Conservation (phyloP, 2,329 filamentous ascomycete genomes). For the Colletotrichum trifolii region DNA sequence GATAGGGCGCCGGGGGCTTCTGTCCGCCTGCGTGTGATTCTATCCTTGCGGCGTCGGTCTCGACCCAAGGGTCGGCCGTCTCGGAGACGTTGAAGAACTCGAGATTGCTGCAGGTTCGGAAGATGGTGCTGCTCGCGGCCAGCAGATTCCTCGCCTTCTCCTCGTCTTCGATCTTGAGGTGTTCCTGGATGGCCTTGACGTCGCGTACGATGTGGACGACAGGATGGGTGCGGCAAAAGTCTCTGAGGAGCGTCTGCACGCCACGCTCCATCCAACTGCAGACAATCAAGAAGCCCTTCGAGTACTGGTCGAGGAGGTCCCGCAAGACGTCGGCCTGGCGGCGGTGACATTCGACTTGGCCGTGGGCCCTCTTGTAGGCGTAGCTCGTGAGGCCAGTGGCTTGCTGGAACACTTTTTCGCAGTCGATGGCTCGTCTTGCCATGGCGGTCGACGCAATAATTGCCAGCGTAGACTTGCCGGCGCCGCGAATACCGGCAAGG, state of each 20-base stretch:
- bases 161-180: slow-evolving; percentile 67
- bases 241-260: slow-evolving; percentile 68
- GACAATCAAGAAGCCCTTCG: slow-evolving; percentile 73
- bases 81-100: slow-evolving; percentile 83
- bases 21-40: slow-evolving; percentile 43
- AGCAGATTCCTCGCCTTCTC: slow-evolving; percentile 69
- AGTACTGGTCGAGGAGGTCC: slow-evolving; percentile 67
- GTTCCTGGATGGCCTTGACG: slow-evolving; percentile 70
- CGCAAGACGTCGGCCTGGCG: slow-evolving; percentile 72
- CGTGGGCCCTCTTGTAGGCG: slow-evolving; percentile 72
- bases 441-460: slow-evolving; percentile 80
- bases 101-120: slow-evolving; percentile 75
- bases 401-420: slow-evolving; percentile 75
- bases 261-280: slow-evolving; percentile 77
- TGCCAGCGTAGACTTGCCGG: slow-evolving; percentile 80
- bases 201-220: slow-evolving; percentile 78
- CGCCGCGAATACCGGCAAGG: slow-evolving; percentile 77
- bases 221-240: slow-evolving; percentile 73
- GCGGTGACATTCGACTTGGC: slow-evolving; percentile 69
- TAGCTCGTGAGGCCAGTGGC: slow-evolving; percentile 70
- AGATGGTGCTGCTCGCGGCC: slow-evolving; percentile 65
- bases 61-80: slow-evolving; percentile 38
- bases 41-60: slow-evolving; percentile 28
- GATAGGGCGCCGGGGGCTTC: slow-evolving; percentile 65
- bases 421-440: slow-evolving; percentile 74